Evolutionary conservation across 805 yeast genomes (phyloP).

Genomic region (Yarrowia porcina): DNA sequence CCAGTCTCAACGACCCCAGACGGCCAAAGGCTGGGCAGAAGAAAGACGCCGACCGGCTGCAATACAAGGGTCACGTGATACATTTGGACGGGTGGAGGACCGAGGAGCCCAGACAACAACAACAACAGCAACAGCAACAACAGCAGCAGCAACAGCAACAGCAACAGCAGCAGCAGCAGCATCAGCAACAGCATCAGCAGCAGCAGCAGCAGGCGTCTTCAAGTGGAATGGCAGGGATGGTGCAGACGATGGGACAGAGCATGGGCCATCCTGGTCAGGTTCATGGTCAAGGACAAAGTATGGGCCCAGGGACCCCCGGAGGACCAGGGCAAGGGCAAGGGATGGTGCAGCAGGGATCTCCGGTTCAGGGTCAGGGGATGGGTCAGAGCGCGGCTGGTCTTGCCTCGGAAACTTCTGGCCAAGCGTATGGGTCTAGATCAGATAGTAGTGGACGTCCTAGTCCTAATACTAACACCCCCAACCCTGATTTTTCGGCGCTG

Average conservation of each 20-base stretch:
- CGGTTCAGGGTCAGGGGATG: neutral
- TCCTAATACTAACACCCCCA: neutral
- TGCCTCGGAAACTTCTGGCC: neutral
- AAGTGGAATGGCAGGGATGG: neutral
- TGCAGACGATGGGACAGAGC: neutral
- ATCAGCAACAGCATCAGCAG: too few relatives aligned
- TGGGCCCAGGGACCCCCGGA: neutral
- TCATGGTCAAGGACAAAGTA: neutral
- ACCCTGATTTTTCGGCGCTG: constrained; percentile 1
- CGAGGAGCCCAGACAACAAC: neutral
- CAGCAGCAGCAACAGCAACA: neutral
- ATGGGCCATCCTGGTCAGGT: neutral
- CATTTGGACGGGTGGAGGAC: constrained; percentile 4
- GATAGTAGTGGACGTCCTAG: neutral
- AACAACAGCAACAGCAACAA: neutral
- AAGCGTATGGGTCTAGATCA: neutral
- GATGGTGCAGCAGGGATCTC: neutral
- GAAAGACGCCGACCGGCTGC: neutral
- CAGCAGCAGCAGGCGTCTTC: neutral
- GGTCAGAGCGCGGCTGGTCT: neutral
- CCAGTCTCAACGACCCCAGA: constrained; percentile 2
- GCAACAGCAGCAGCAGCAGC: neutral
- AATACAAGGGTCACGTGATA: constrained; percentile 22
- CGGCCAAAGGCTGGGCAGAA: neutral
- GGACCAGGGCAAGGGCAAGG: neutral